Conservation (phyloP, 768 basidiomycete genomes). For the Hirschioporus abietinus region DNA sequence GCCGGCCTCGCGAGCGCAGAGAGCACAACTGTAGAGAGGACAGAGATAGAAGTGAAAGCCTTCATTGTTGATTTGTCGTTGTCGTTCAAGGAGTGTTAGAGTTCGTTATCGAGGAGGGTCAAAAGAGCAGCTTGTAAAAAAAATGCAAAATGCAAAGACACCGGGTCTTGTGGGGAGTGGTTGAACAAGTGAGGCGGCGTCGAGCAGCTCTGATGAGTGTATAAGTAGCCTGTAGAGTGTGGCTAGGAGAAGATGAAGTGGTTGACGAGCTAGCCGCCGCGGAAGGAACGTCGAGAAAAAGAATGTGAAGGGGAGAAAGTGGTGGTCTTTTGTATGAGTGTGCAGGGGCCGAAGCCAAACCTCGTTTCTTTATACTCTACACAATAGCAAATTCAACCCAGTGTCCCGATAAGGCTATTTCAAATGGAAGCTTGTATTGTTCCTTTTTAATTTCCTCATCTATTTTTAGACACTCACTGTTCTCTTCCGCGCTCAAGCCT, state of each 20-base stretch:
- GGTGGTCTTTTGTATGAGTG: slow-evolving; percentile 1
- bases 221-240: not conserved
- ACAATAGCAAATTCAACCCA: not conserved
- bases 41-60: slow-evolving; percentile 31
- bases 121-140: not conserved
- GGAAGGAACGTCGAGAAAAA: not conserved
- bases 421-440: not conserved
- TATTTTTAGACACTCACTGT: not conserved
- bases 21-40: slow-evolving; percentile 23
- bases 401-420: not conserved
- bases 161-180: not conserved
- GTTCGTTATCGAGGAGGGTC: not conserved
- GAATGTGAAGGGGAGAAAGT: not conserved
- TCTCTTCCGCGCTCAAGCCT: not conserved
- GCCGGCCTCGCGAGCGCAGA: slow-evolving; percentile 18
- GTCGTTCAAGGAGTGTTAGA: not conserved
- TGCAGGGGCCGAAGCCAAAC: not conserved
- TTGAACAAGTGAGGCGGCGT: slow-evolving; percentile 1
- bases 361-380: not conserved
- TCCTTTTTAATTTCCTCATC: not conserved
- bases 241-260: not conserved
- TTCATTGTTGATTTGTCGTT: slow-evolving; percentile 26
- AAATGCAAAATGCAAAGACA: not conserved
- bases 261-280: not conserved
- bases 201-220: not conserved